phyloP scores from a whole-genome alignment of 192 early-diverging fungal genomes.

The Ambispora gerdemannii region DNA sequence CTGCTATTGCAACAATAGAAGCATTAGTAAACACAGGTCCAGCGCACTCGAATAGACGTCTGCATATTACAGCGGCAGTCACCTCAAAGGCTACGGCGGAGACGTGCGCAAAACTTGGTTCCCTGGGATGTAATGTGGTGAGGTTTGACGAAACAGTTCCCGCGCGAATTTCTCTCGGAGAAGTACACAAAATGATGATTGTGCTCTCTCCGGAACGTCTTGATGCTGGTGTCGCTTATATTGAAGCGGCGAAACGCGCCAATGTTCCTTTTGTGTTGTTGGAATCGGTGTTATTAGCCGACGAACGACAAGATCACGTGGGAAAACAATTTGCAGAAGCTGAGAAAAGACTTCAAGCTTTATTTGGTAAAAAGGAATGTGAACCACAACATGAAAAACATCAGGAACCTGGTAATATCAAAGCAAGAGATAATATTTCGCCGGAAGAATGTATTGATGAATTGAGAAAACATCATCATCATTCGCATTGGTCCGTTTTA shows the following conservation, averaged over 20 bases:
- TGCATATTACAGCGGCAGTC: slow-evolving; percentile 1
- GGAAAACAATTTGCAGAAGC: slow-evolving; percentile 5
- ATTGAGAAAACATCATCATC: slow-evolving; percentile 7
- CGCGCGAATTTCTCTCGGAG: background rate
- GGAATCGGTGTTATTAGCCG: slow-evolving; percentile 1
- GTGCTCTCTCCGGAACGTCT: slow-evolving; percentile 9
- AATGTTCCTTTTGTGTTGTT: slow-evolving; percentile 16
- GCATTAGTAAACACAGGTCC: background rate
- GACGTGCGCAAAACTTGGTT: background rate
- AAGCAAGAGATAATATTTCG: too few relatives aligned
- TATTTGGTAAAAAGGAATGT: background rate
- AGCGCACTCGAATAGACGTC: background rate
- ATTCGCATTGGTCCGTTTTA: slow-evolving; percentile 5
- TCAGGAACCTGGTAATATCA: too few relatives aligned
- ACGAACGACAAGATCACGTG: background rate
- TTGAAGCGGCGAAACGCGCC: background rate
- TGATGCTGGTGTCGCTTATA: background rate
- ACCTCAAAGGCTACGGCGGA: background rate
- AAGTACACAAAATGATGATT: slow-evolving; percentile 12
- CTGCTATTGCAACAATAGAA: slow-evolving; percentile 4
- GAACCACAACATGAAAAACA: background rate
- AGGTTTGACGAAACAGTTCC: slow-evolving; percentile 3
- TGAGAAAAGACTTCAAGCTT: background rate
- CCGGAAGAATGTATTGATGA: too few relatives aligned
- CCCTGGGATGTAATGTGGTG: background rate